Conservation (phyloP, 2,329 filamentous ascomycete genomes). For the Amauroascus verrucosus region DNA sequence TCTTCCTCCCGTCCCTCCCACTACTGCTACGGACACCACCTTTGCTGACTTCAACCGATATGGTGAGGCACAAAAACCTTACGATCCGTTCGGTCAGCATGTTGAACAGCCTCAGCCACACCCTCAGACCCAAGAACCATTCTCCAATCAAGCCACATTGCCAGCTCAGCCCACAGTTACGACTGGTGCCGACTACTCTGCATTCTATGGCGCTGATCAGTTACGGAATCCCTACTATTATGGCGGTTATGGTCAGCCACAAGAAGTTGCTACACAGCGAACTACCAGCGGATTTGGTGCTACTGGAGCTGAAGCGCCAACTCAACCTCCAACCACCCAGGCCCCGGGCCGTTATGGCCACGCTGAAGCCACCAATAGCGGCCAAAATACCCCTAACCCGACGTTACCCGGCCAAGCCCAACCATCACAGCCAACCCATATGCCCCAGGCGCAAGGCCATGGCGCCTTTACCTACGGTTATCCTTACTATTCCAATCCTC, state of each 20-base stretch:
- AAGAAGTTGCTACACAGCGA: conserved; percentile 61
- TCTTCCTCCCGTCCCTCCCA: conserved; percentile 50
- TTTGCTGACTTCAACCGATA: conserved; percentile 45
- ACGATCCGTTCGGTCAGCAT: conserved; percentile 74
- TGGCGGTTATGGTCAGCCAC: conserved; percentile 53
- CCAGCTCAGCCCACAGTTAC: conserved; percentile 50
- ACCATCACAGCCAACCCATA: conserved; percentile 43
- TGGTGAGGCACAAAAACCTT: conserved; percentile 61
- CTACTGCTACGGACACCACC: conserved; percentile 39
- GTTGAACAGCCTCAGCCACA: conserved; percentile 41
- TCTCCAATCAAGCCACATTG: conserved; percentile 47
- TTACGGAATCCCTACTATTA: conserved; percentile 69
- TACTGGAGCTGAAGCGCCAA: conserved; percentile 50
- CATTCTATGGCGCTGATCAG: conserved; percentile 72
- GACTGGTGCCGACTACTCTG: conserved; percentile 63
- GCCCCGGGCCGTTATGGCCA: conserved; percentile 62
- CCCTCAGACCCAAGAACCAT: conserved; percentile 49
- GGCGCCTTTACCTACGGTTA: conserved; percentile 51
- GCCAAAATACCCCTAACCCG: conserved; percentile 83
- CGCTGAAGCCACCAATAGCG: conserved; percentile 65
- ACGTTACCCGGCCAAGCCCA: conserved; percentile 49
- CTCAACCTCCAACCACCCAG: conserved; percentile 54
- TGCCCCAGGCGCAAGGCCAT: conserved; percentile 43
- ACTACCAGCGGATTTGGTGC: conserved; percentile 64
- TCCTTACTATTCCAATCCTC: conserved; percentile 51